Conservation (phyloP, 1,284 basidiomycete genomes). For the Volvariella surrecta region DNA sequence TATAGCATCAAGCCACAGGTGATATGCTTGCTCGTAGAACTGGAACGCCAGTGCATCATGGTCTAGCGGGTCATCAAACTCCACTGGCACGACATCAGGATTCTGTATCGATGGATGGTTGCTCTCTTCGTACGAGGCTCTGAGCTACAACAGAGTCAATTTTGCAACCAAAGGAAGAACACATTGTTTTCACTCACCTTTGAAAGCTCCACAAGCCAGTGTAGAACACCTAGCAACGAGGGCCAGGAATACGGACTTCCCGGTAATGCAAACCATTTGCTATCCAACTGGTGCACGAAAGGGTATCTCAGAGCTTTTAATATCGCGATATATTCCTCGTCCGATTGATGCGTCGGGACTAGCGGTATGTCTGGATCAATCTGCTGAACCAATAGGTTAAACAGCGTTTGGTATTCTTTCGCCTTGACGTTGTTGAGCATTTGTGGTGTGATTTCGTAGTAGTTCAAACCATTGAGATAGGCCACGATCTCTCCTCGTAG, state of each 20-base stretch:
- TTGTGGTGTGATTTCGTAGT: constrained; percentile 55
- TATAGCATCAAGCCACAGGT: constrained; percentile 44
- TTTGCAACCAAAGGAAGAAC: not conserved
- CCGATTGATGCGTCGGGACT: constrained; percentile 51
- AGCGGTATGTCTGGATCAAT: constrained; percentile 64
- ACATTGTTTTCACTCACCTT: constrained; percentile 41
- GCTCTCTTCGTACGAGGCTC: constrained; percentile 48
- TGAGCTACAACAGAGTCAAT: constrained; percentile 19
- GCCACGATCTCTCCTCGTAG: constrained; percentile 69
- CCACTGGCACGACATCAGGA: constrained; percentile 48
- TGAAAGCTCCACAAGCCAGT: constrained; percentile 81
- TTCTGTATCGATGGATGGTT: constrained; percentile 60
- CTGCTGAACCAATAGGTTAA: constrained; percentile 66
- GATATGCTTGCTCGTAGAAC: constrained; percentile 65
- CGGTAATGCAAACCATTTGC: constrained; percentile 78
- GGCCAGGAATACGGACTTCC: constrained; percentile 85
- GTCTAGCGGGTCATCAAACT: constrained; percentile 66
- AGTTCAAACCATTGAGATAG: constrained; percentile 53
- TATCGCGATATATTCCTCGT: constrained; percentile 73
- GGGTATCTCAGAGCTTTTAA: constrained; percentile 75
- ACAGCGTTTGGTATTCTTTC: constrained; percentile 77
- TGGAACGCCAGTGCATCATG: constrained; percentile 72
- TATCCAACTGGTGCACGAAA: constrained; percentile 62
- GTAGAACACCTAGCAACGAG: constrained; percentile 68
- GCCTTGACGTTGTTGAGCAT: constrained; percentile 68